These are phyloP conservation scores for Warburgia ugandensis DNA, from an alignment of 164 flowering plant genomes.

Conservation along the genomic window DNA sequence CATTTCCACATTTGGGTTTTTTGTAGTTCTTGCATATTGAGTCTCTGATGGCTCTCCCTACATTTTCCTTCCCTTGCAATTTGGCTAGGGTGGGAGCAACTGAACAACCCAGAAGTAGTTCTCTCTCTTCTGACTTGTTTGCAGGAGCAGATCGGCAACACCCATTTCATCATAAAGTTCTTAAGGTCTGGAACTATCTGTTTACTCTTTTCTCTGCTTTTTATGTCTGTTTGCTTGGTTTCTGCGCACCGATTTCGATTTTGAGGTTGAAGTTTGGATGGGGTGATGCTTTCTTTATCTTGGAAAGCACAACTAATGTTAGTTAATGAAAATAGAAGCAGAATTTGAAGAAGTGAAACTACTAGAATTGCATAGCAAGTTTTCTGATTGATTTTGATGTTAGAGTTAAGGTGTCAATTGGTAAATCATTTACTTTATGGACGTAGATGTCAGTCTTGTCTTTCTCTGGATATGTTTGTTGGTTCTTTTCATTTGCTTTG, in stretches of 20 bases:
- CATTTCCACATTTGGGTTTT: too few relatives aligned
- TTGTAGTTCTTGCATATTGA: not conserved
- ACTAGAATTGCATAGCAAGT: too few relatives aligned
- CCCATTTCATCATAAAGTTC: slow-evolving; percentile 24
- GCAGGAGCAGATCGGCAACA: slow-evolving; percentile 34
- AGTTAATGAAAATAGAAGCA: not conserved
- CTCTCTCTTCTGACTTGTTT: slow-evolving; percentile 23
- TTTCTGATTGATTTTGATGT: too few relatives aligned
- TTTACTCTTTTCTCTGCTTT: not conserved
- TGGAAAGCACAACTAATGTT: not conserved
- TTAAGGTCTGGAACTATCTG: slow-evolving; percentile 31
- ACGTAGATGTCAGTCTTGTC: not conserved
- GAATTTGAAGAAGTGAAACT: too few relatives aligned
- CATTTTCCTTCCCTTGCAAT: slow-evolving; percentile 40
- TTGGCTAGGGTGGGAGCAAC: slow-evolving; percentile 20
- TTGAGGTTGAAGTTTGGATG: not conserved
- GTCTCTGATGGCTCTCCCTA: slow-evolving; percentile 43
- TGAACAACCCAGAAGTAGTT: slow-evolving; percentile 17
- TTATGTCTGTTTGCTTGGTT: not conserved
- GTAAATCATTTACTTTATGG: not conserved
- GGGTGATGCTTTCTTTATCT: not conserved
- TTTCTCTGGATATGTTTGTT: not conserved
- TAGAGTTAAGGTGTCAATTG: too few relatives aligned
- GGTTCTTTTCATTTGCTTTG: not conserved
- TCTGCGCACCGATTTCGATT: not conserved